A percentile compares a stretch with the other conserved stretches of the same genome.
phyloP scores from a whole-genome alignment of 2,329 filamentous ascomycete species.

The Botryotinia narcissicola region DNA sequence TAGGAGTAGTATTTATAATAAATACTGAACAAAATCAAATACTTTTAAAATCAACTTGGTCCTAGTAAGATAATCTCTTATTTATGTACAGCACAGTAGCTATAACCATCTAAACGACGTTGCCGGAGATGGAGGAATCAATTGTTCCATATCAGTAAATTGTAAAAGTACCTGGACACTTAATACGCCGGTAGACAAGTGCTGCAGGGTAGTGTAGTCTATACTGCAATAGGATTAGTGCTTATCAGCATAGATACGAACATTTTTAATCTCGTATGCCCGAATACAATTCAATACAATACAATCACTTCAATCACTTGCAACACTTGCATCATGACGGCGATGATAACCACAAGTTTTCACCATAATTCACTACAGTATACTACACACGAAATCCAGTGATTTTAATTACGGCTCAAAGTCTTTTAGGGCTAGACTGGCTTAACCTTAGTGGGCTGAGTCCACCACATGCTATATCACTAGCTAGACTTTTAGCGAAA shows the following conservation, averaged over 20 bases:
- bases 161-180: not conserved
- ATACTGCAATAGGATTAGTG: not conserved
- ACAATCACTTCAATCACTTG: too few relatives aligned
- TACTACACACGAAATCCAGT: too few relatives aligned
- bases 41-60: not conserved
- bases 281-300: not conserved
- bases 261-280: not conserved
- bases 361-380: not conserved
- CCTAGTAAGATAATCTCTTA: not conserved
- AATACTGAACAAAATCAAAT: not conserved
- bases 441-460: not conserved
- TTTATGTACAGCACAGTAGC: not conserved
- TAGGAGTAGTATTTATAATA: not conserved
- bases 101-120: not conserved
- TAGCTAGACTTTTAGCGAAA: slow-evolving; percentile 5
- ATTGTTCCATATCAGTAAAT: not conserved
- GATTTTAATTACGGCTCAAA: not conserved
- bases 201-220: not conserved
- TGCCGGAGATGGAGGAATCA: not conserved
- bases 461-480: not conserved
- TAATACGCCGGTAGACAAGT: not conserved
- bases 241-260: not conserved
- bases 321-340: not conserved
- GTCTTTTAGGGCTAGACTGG: slow-evolving; percentile 1
- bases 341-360: not conserved